phyloP scores from a whole-genome alignment of 345 rosid species.

The Viola odorata region DNA sequence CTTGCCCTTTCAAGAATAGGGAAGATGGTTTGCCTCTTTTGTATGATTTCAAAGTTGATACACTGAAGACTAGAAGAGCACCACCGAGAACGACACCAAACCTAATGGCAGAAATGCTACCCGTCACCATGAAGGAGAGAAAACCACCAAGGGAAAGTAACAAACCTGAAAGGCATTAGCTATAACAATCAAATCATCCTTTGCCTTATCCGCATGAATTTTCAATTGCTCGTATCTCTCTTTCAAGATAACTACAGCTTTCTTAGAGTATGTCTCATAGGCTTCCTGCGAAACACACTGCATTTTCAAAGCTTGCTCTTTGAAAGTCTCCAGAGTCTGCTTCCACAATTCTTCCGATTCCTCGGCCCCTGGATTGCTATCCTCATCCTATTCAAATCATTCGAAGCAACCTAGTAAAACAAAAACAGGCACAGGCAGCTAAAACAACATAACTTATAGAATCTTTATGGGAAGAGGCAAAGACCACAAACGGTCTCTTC shows the following conservation, averaged over 20 bases:
- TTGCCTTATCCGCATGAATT: conserved; percentile 78
- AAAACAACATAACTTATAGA: conserved; percentile 28
- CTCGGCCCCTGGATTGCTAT: conserved; percentile 21
- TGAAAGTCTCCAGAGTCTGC: conserved; percentile 57
- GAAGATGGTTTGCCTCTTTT: conserved; percentile 40
- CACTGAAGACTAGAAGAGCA: conserved; percentile 63
- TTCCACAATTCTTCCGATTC: conserved; percentile 87
- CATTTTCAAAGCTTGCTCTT: conserved; percentile 74
- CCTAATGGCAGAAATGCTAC: conserved; percentile 82
- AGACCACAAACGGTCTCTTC: conserved; percentile 28
- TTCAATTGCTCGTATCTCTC: conserved; percentile 66
- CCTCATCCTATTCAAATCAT: conserved; percentile 18
- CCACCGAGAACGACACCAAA: conserved; percentile 93
- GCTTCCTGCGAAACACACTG: conserved; percentile 75
- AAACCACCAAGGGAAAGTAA: conserved; percentile 70
- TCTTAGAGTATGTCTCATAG: conserved; percentile 55
- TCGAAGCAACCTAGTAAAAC: not conserved
- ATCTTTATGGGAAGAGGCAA: conserved; percentile 63
- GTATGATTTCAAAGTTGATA: conserved; percentile 59
- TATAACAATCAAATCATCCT: conserved; percentile 46
- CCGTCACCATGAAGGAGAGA: conserved; percentile 76
- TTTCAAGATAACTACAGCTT: conserved; percentile 46
- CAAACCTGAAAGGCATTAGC: conserved; percentile 55
- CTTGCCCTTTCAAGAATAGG: conserved; percentile 68
- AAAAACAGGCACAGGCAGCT: not conserved